Percentiles rank a stretch among this genome's conserved stretches.
phyloP scores from a whole-genome alignment of 2,329 filamentous ascomycete genomes.

The Curvularia lunata region DNA sequence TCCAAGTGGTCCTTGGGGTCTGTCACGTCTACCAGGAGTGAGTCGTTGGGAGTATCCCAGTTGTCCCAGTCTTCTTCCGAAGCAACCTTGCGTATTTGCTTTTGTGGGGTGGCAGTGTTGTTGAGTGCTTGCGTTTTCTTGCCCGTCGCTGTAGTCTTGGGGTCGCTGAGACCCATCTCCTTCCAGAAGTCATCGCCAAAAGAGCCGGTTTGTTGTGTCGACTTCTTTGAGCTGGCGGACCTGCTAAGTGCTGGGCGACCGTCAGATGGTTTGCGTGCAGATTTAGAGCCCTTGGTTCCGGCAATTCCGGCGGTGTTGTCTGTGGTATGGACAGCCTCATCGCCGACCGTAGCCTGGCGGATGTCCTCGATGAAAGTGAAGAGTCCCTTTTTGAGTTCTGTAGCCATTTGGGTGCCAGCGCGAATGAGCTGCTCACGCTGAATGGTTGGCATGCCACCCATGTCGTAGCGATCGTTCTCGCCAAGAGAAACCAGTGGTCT shows the following conservation, averaged over 20 bases:
- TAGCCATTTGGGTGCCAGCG: conserved; percentile 76
- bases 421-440: conserved; percentile 49
- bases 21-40: conserved; percentile 45
- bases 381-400: conserved; percentile 86
- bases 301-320: conserved; percentile 45
- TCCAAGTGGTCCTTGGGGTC: conserved; percentile 53
- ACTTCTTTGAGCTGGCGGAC: conserved; percentile 43
- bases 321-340: conserved; percentile 70
- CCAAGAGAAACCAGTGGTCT: conserved; percentile 34
- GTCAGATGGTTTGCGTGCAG: conserved; percentile 37
- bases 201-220: conserved; percentile 38
- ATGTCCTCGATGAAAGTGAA: conserved; percentile 97
- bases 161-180: conserved; percentile 51
- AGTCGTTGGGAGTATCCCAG: conserved; percentile 59
- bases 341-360: conserved; percentile 91
- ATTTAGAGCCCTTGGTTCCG: conserved; percentile 35
- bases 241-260: conserved; percentile 40
- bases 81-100: conserved; percentile 42
- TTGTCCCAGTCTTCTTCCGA: conserved; percentile 62
- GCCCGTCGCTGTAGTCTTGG: conserved; percentile 43
- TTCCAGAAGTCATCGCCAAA: conserved; percentile 54
- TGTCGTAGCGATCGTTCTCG: conserved; percentile 41
- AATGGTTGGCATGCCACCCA: conserved; percentile 38
- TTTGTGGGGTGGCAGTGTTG: conserved; percentile 47
- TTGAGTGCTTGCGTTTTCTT: conserved; percentile 51